Evolutionary conservation across 208 protist genomes (phyloP).

Genomic region (Angomonas ambiguus): DNA sequence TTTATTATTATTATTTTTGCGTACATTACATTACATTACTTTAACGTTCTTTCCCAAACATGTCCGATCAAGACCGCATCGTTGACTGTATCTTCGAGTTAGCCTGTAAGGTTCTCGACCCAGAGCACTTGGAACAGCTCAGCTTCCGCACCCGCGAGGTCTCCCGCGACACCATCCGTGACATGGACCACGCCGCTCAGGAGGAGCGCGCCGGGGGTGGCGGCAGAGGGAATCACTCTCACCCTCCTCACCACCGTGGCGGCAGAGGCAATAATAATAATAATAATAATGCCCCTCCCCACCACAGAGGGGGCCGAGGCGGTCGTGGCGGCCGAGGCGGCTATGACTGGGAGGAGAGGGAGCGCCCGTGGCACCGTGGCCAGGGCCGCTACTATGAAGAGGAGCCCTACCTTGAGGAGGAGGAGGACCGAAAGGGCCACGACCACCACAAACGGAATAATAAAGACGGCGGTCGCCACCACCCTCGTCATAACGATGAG

Average conservation of each 20-base stretch:
- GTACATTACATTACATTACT: too few species aligned
- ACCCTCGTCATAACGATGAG: not conserved
- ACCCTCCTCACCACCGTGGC: conserved; percentile 15
- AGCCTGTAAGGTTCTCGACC: conserved; percentile 29
- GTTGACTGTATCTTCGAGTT: conserved; percentile 32
- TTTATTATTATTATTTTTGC: too few species aligned
- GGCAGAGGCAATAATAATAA: conserved; percentile 12
- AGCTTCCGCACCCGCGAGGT: conserved; percentile 18
- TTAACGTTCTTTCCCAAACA: too few species aligned
- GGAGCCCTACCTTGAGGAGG: not conserved
- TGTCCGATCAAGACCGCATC: conserved; percentile 22
- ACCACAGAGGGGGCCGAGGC: conserved; percentile 14
- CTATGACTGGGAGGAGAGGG: not conserved
- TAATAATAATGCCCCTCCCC: too few species aligned
- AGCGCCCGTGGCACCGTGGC: not conserved
- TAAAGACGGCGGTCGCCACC: not conserved
- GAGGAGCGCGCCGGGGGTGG: conserved; percentile 1
- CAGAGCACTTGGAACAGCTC: conserved; percentile 26
- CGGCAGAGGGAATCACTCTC: not conserved
- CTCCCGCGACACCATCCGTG: conserved; percentile 15
- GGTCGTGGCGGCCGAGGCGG: not conserved
- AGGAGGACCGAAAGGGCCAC: conserved; percentile 1
- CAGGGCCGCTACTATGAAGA: not conserved
- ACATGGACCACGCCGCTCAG: conserved; percentile 6
- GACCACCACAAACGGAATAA: conserved; percentile 3